Conservation (phyloP, 768 basidiomycete species). For the Termitomyces sp. region DNA sequence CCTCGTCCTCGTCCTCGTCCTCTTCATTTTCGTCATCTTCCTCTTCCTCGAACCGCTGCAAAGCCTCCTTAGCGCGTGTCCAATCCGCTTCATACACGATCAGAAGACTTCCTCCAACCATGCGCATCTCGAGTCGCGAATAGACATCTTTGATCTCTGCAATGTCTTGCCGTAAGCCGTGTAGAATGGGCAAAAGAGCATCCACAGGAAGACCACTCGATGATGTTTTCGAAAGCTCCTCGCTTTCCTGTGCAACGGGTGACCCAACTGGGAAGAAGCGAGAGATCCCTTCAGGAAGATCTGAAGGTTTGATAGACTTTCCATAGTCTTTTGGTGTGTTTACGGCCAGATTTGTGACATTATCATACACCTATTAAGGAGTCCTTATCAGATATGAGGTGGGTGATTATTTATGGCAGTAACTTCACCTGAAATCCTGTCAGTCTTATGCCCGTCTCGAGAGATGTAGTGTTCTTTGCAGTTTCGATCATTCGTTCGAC, state of each 20-base stretch:
- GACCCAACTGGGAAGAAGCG: slow-evolving; percentile 70
- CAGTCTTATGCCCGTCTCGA: slow-evolving; percentile 62
- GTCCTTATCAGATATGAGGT: background rate
- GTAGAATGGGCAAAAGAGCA: slow-evolving; percentile 57
- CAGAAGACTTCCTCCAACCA: slow-evolving; percentile 81
- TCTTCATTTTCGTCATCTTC: slow-evolving; percentile 13
- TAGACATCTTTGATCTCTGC: slow-evolving; percentile 50
- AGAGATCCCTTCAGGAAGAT: slow-evolving; percentile 75
- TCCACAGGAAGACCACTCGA: slow-evolving; percentile 53
- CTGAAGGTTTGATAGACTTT: slow-evolving; percentile 61
- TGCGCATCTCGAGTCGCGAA: slow-evolving; percentile 61
- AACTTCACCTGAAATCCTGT: slow-evolving; percentile 85
- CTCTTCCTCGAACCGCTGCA: slow-evolving; percentile 18
- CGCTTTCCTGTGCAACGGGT: slow-evolving; percentile 4
- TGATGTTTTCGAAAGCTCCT: background rate
- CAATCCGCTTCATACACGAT: slow-evolving; percentile 69
- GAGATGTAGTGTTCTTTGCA: slow-evolving; percentile 69
- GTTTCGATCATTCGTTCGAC: slow-evolving; percentile 70
- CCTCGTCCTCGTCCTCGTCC: slow-evolving; percentile 15
- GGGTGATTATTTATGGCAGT: background rate
- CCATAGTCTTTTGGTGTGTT: slow-evolving; percentile 77
- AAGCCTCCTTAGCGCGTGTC: slow-evolving; percentile 20
- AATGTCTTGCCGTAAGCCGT: slow-evolving; percentile 51
- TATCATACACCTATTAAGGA: slow-evolving; percentile 67
- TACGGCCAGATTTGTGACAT: slow-evolving; percentile 50